These are phyloP conservation scores for Hortiboletus campestris DNA, from an alignment of 768 basidiomycete species.

Conservation along the genomic window DNA sequence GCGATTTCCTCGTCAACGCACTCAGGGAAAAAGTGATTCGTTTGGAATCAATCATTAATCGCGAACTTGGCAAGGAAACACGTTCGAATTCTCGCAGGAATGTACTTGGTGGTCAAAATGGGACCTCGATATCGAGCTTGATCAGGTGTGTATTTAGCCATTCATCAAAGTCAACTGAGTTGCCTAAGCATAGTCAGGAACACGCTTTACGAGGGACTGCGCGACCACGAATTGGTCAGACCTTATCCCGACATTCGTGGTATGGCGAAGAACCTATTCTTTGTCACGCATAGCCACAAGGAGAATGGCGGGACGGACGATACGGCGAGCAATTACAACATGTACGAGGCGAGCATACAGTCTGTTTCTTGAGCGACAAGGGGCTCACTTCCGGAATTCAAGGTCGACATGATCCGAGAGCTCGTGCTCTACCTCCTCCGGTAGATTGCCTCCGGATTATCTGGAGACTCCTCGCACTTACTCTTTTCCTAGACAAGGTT, in stretches of 20 bases:
- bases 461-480: not conserved
- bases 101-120: not conserved
- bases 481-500: slow-evolving; percentile 41
- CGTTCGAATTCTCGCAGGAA: slow-evolving; percentile 16
- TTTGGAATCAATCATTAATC: slow-evolving; percentile 45
- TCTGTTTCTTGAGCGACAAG: not conserved
- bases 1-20: slow-evolving; percentile 35
- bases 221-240: slow-evolving; percentile 54
- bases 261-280: slow-evolving; percentile 62
- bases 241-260: slow-evolving; percentile 59
- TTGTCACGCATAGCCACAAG: slow-evolving; percentile 57
- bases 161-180: not conserved
- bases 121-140: slow-evolving; percentile 52
- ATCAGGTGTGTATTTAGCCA: slow-evolving; percentile 14
- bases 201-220: slow-evolving; percentile 59
- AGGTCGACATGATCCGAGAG: slow-evolving; percentile 50
- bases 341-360: slow-evolving; percentile 63
- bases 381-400: not conserved
- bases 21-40: slow-evolving; percentile 33
- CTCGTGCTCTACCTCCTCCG: slow-evolving; percentile 51
- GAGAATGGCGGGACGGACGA: slow-evolving; percentile 63
- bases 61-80: slow-evolving; percentile 43
- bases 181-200: slow-evolving; percentile 32
- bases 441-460: slow-evolving; percentile 11
- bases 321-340: slow-evolving; percentile 64